These are phyloP conservation scores for Marasmius oreades DNA, from an alignment of 1,284 basidiomycete species.

Conservation along the genomic window DNA sequence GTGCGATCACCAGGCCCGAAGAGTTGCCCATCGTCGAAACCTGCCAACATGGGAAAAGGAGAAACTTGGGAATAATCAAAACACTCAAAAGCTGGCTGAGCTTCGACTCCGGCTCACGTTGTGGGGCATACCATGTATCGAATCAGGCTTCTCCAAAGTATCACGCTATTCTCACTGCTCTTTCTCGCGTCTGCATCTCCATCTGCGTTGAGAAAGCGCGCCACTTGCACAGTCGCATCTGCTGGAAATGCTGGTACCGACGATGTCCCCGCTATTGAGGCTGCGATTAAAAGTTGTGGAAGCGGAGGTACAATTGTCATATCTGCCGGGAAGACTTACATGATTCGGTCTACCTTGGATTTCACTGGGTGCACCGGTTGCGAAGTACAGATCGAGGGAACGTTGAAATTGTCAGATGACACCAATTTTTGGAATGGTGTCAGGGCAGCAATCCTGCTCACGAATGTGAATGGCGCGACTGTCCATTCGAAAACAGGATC, in stretches of 20 bases:
- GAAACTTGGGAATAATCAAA: neutral
- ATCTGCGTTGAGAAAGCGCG: conserved; percentile 17
- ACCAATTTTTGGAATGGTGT: conserved; percentile 26
- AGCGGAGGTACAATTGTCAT: conserved; percentile 28
- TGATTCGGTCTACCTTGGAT: conserved; percentile 24
- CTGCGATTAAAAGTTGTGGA: conserved; percentile 26
- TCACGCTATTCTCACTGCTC: neutral
- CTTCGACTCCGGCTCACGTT: neutral
- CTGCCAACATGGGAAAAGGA: neutral
- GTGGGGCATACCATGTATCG: neutral
- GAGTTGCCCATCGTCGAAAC: too few species aligned
- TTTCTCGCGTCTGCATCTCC: neutral
- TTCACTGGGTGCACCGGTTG: conserved; percentile 27
- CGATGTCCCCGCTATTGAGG: conserved; percentile 27
- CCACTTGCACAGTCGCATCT: conserved; percentile 24
- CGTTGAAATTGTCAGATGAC: conserved; percentile 26
- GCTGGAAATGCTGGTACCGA: conserved; percentile 22
- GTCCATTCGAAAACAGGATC: conserved; percentile 26
- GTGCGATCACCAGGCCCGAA: neutral
- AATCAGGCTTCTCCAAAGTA: neutral
- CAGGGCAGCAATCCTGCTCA: conserved; percentile 21
- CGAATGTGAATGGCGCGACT: conserved; percentile 20
- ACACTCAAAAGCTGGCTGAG: neutral
- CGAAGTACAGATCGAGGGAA: conserved; percentile 28
- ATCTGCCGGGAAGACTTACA: conserved; percentile 23